A percentile compares a stretch with the other conserved stretches of the same genome.
phyloP scores from a whole-genome alignment of 495 filamentous ascomycete genomes.

The Penicillium robsamsonii region DNA sequence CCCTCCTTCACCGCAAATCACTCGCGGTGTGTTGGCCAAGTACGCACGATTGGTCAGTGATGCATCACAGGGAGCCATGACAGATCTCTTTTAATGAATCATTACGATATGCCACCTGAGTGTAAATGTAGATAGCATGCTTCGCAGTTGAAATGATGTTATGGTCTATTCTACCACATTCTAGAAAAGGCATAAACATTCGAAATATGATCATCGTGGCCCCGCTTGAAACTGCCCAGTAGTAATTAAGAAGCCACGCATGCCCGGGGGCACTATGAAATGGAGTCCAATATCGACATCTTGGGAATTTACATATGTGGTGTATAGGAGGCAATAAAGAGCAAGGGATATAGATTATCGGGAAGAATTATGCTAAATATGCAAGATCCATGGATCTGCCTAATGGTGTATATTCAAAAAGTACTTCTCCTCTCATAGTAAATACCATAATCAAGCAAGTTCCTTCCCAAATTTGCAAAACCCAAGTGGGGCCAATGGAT shows the following conservation, averaged over 20 bases:
- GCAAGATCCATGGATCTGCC: background rate
- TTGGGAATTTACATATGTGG: background rate
- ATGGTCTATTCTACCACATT: conserved; percentile 8
- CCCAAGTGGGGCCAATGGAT: conserved; percentile 12
- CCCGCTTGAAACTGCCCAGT: conserved; percentile 10
- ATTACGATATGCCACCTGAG: conserved; percentile 1
- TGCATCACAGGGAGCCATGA: conserved; percentile 68
- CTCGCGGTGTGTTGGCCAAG: conserved; percentile 85
- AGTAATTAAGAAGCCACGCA: background rate
- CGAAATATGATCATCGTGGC: conserved; percentile 2
- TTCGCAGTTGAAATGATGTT: conserved; percentile 7
- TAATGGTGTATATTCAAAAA: background rate
- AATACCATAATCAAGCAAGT: conserved; percentile 6
- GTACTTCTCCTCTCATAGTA: conserved; percentile 3
- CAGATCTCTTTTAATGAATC: conserved; percentile 43
- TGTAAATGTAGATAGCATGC: background rate
- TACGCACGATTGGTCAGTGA: conserved; percentile 76
- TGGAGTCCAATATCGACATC: background rate
- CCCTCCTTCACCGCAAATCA: conserved; percentile 69
- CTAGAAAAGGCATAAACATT: conserved; percentile 5
- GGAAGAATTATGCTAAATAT: background rate
- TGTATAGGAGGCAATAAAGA: background rate
- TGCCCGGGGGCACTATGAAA: background rate
- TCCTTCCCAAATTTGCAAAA: background rate
- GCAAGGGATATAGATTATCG: background rate